Evolutionary conservation across 2,329 filamentous ascomycete genomes (phyloP).

Genomic region (Leptographium procerum): DNA sequence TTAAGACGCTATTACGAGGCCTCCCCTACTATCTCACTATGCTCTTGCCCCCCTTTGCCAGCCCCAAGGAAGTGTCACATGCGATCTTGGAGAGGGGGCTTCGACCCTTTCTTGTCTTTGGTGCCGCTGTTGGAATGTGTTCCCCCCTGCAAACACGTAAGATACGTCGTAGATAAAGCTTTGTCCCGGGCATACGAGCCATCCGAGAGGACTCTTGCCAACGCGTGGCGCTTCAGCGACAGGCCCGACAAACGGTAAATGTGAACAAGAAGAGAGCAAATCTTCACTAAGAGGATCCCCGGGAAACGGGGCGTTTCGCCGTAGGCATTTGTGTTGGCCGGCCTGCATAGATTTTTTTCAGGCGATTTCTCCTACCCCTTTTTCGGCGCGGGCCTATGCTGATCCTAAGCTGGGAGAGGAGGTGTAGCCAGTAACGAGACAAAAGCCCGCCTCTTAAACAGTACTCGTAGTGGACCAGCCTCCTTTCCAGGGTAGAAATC

Average conservation of each 20-base stretch:
- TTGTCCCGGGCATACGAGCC: not conserved
- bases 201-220: not conserved
- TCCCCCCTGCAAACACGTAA: too few relatives aligned
- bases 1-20: too few relatives aligned
- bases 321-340: not conserved
- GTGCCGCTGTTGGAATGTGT: not conserved
- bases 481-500: not conserved
- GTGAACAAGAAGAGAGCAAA: not conserved
- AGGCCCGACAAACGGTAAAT: not conserved
- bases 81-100: too few relatives aligned
- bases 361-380: not conserved
- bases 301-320: not conserved
- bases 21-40: too few relatives aligned
- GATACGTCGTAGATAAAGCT: too few relatives aligned
- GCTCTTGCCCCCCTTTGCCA: too few relatives aligned
- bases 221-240: not conserved
- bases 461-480: not conserved
- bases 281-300: not conserved
- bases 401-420: not conserved
- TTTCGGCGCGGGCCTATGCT: not conserved
- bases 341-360: not conserved
- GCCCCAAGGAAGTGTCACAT: too few relatives aligned
- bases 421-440: not conserved
- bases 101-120: too few relatives aligned
- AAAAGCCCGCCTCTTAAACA: too few relatives aligned